Conservation (phyloP, 805 yeast genomes). For the Cyberlindnera mrakii region DNA sequence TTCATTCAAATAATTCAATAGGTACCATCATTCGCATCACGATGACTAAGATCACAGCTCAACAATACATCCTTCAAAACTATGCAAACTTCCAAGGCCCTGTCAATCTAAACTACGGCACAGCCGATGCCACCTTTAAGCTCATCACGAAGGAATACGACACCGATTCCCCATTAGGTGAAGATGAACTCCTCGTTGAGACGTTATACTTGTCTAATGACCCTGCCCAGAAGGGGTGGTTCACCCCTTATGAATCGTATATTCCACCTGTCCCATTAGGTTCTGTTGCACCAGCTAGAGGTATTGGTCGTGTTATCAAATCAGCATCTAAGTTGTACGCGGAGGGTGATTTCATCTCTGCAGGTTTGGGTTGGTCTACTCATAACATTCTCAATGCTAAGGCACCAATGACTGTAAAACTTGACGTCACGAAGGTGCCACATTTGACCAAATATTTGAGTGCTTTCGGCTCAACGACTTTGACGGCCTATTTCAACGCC, state of each 20-base stretch:
- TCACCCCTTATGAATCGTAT: constrained; percentile 29
- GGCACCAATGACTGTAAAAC: constrained; percentile 1
- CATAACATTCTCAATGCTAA: constrained; percentile 30
- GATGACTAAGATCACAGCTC: constrained; percentile 19
- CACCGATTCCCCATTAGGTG: constrained; percentile 22
- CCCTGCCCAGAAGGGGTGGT: constrained; percentile 60
- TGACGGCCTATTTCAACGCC: constrained; percentile 58
- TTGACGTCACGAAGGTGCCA: constrained; percentile 19
- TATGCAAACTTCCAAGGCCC: constrained; percentile 22
- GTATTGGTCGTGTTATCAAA: constrained; percentile 44
- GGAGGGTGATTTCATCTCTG: constrained; percentile 39
- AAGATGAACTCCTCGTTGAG: constrained; percentile 40
- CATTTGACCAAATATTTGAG: constrained; percentile 38
- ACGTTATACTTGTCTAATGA: constrained; percentile 46
- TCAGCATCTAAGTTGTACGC: constrained; percentile 35
- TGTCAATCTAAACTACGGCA: constrained; percentile 20
- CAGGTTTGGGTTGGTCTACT: constrained; percentile 44
- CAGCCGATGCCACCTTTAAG: constrained; percentile 27
- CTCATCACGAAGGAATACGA: constrained; percentile 17
- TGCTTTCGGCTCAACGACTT: constrained; percentile 48
- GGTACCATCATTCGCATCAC: background rate
- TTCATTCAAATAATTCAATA: background rate
- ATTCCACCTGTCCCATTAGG: constrained; percentile 30
- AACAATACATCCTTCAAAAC: constrained; percentile 27
- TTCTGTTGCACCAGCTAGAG: constrained; percentile 43